Evolutionary conservation across 1,284 basidiomycete genomes (phyloP), one percentile per base, ranked within the genome.

Genomic region (Papiliotrema nemorosa): DNA sequence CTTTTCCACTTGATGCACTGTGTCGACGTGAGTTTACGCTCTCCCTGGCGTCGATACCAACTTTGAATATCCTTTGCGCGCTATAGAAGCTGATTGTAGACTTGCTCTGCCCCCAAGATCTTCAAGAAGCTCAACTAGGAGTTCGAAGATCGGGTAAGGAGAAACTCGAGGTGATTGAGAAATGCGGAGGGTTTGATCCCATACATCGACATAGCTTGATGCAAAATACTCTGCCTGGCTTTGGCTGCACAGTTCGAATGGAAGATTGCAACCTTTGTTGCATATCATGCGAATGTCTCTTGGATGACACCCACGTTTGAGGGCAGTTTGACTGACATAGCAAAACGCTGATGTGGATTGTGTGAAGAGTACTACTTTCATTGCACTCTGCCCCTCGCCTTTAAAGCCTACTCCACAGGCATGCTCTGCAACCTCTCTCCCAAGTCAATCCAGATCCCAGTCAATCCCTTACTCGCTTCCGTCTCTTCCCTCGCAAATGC

Each of bases 41-140:
- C 21, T 39, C 16, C n/a, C n/a, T n/a, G n/a, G 5, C 37, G 2
- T 18, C 14, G n/a, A 44, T 33, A 18, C 37, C 22, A 18, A n/a
- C 24, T 22, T 18, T 21, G 25, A 21, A 13, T 13, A 6, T 41
- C 47, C 12, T 31, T n/a, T n/a, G n/a, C n/a, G n/a, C n/a, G n/a
- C n/a, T n/a, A 13, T 13, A 26, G 25, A 12, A 16, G 46, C 44
- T 50, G 33, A 50, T 20, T 43, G 57, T 44, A 88, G 86, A 81
- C 81, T 56, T 89, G 85, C 68, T 81, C 84, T 56, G 88, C 84
- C 50, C 87, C 88, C 67, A 88, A 86, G 78, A 76, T 93, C 52
- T 93, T 90, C 78, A 72, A 75, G 63, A 76, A 77, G 63, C 74
- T 80, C 54, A 74, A 67, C 57, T 79, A 73, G 18, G 7, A 9